phyloP scores from a whole-genome alignment of 345 rosid species.

The Populus simonii region DNA sequence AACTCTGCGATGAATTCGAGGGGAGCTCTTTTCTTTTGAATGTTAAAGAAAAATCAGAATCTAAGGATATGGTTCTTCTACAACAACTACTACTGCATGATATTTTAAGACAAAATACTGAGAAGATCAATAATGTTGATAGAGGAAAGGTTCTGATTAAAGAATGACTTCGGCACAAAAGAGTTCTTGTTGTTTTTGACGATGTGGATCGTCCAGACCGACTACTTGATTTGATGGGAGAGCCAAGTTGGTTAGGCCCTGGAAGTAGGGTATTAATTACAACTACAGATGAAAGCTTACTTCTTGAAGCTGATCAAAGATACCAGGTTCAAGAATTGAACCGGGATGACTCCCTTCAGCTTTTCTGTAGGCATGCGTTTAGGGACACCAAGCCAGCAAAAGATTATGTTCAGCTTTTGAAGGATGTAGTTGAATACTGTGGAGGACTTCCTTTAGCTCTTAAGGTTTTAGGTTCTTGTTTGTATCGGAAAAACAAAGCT shows the following conservation, averaged over 20 bases:
- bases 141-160: too few species aligned
- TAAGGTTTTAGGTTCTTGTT: constrained; percentile 10
- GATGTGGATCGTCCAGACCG: background rate
- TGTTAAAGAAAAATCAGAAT: background rate
- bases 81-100: too few species aligned
- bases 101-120: too few species aligned
- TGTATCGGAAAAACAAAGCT: background rate
- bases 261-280: constrained; percentile 13
- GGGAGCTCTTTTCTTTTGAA: background rate
- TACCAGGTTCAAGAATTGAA: background rate
- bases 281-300: background rate
- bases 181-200: constrained; percentile 15
- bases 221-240: constrained; percentile 3
- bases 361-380: constrained; percentile 12
- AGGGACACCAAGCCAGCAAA: background rate
- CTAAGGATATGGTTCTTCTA: background rate
- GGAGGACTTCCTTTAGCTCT: constrained; percentile 13
- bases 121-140: too few species aligned
- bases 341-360: background rate
- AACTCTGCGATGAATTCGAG: background rate
- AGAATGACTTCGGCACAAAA: background rate
- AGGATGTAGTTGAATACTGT: background rate
- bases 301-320: background rate
- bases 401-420: background rate
- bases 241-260: background rate